Conservation (phyloP, 495 filamentous ascomycete genomes). For the Hypoxylon intermedium region DNA sequence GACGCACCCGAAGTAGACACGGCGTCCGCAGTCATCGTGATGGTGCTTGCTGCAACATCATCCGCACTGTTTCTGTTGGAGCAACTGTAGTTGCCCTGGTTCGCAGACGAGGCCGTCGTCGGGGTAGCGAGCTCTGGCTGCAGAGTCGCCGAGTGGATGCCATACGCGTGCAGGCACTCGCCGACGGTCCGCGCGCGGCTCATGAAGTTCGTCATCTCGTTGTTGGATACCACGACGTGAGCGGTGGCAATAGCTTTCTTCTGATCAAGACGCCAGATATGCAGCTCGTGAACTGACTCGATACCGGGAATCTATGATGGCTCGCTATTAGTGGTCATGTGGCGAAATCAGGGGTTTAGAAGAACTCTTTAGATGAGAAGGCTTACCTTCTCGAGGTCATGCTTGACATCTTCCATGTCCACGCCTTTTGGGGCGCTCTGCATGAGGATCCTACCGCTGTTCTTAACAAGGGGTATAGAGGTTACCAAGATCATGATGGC, state of each 20-base stretch:
- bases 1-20: constrained; percentile 22
- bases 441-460: constrained; percentile 85
- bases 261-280: constrained; percentile 92
- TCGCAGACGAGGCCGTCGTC: background rate
- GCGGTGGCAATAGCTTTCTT: constrained; percentile 86
- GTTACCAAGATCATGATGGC: constrained; percentile 88
- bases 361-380: background rate
- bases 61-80: constrained; percentile 4
- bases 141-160: constrained; percentile 90
- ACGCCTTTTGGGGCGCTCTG: constrained; percentile 84
- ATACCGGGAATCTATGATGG: constrained; percentile 70
- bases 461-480: constrained; percentile 85
- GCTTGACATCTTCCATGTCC: constrained; percentile 82
- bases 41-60: background rate
- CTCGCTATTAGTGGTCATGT: background rate
- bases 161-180: constrained; percentile 87
- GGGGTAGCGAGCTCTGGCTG: constrained; percentile 72
- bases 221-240: constrained; percentile 78
- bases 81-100: no score
- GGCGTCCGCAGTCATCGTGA: background rate
- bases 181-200: constrained; percentile 74
- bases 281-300: constrained; percentile 84
- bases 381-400: constrained; percentile 73
- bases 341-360: background rate
- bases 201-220: constrained; percentile 73